Conservation (phyloP, 352 stramenopile genomes). For the Chloridella minuta region DNA sequence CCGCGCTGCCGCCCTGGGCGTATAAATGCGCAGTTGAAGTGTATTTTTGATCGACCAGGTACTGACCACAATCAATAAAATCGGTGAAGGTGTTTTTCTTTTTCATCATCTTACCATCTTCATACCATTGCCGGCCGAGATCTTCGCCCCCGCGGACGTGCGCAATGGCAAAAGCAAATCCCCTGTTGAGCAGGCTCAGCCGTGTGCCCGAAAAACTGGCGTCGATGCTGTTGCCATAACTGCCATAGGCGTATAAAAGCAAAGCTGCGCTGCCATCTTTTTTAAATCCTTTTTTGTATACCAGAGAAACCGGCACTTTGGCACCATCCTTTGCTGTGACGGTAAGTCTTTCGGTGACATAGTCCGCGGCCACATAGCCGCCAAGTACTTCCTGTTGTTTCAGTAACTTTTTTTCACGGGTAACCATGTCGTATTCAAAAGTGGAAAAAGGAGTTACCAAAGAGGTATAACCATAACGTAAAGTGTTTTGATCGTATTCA, state of each 20-base stretch:
- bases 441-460: slow-evolving; percentile 50
- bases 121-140: slow-evolving; percentile 83
- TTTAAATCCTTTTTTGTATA: slow-evolving; percentile 28
- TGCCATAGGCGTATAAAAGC: slow-evolving; percentile 36
- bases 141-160: slow-evolving; percentile 82
- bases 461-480: slow-evolving; percentile 57
- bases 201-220: slow-evolving; percentile 50
- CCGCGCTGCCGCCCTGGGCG: slow-evolving; percentile 63
- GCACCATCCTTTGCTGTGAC: slow-evolving; percentile 35
- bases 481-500: slow-evolving; percentile 46
- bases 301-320: slow-evolving; percentile 34
- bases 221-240: slow-evolving; percentile 64
- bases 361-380: not conserved
- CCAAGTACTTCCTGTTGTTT: slow-evolving; percentile 40
- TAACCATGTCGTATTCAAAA: slow-evolving; percentile 41
- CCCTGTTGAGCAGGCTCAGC: slow-evolving; percentile 59
- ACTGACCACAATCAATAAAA: slow-evolving; percentile 52
- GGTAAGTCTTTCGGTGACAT: not conserved
- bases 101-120: slow-evolving; percentile 68
- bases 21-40: slow-evolving; percentile 36
- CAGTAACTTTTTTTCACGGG: slow-evolving; percentile 19
- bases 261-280: not conserved
- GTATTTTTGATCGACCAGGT: slow-evolving; percentile 41
- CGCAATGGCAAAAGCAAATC: slow-evolving; percentile 71
- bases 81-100: slow-evolving; percentile 97